A percentile compares a stretch with the other conserved stretches of the same genome.
phyloP scores from a whole-genome alignment of 306 rosid species.

The Aeschynomene evenia region DNA sequence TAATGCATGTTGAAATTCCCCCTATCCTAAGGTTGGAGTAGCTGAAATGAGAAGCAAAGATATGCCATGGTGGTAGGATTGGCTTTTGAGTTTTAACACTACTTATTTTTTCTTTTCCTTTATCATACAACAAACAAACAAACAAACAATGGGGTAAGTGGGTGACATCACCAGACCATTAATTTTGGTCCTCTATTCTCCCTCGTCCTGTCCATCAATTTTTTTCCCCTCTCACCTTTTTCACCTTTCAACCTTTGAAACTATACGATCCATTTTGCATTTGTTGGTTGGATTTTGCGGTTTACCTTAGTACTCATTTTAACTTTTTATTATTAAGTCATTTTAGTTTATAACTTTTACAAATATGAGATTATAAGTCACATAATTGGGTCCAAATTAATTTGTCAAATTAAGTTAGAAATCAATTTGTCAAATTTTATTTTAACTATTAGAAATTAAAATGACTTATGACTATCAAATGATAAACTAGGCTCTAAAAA shows the following conservation, averaged over 20 bases:
- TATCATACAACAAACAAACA: conserved; percentile 18
- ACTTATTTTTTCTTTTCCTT: conserved; percentile 1
- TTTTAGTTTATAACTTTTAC: too few relatives aligned
- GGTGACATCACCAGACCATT: conserved; percentile 49
- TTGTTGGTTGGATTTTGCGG: too few relatives aligned
- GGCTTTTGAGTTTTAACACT: conserved; percentile 31
- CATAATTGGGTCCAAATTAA: too few relatives aligned
- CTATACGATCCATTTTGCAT: too few relatives aligned
- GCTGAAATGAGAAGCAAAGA: conserved; percentile 41
- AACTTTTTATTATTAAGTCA: too few relatives aligned
- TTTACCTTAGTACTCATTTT: too few relatives aligned
- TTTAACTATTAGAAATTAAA: too few relatives aligned
- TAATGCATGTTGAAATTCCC: conserved; percentile 11
- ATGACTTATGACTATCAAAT: too few relatives aligned
- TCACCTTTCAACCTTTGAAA: conserved; percentile 28
- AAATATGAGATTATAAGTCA: too few relatives aligned
- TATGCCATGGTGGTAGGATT: conserved; percentile 35
- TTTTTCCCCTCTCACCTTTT: conserved; percentile 7
- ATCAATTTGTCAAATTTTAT: too few relatives aligned
- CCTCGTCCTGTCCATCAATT: conserved; percentile 29
- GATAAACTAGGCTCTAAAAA: too few relatives aligned
- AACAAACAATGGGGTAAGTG: conserved; percentile 31
- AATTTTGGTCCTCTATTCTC: conserved; percentile 46
- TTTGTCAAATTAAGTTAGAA: too few relatives aligned
- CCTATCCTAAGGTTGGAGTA: conserved; percentile 9